Percentiles rank a stretch among this genome's conserved stretches.
Conservation (phyloP, 2,329 filamentous ascomycete genomes). For the Clonostachys byssicola region DNA sequence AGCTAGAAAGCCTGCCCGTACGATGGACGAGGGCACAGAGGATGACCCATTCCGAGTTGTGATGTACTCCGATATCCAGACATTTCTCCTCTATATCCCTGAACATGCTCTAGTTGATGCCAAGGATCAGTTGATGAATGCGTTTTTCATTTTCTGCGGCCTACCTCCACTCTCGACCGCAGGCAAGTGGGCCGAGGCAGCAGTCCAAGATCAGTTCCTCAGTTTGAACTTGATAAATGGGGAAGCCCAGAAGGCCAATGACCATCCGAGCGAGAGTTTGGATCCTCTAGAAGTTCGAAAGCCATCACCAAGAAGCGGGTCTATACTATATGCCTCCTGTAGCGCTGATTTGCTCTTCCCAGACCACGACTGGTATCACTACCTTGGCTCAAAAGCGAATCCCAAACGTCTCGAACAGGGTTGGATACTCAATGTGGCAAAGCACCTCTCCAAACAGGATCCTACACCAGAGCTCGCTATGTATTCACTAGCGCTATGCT, state of each 20-base stretch:
- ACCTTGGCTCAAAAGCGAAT: slow-evolving; percentile 19
- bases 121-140: slow-evolving; percentile 53
- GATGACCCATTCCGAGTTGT: slow-evolving; percentile 82
- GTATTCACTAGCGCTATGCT: slow-evolving; percentile 68
- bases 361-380: slow-evolving; percentile 36
- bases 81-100: slow-evolving; percentile 54
- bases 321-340: neutral
- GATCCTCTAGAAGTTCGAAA: neutral
- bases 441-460: slow-evolving; percentile 48
- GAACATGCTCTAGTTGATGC: slow-evolving; percentile 21
- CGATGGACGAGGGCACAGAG: slow-evolving; percentile 68
- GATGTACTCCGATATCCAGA: slow-evolving; percentile 71
- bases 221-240: no score
- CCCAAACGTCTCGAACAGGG: slow-evolving; percentile 24
- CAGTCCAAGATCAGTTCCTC: slow-evolving; percentile 22
- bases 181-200: slow-evolving; percentile 18
- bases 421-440: slow-evolving; percentile 51
- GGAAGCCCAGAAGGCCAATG: no score
- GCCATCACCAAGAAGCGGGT: neutral
- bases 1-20: slow-evolving; percentile 63
- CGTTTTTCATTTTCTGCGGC: slow-evolving; percentile 65
- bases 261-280: no score
- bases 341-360: slow-evolving; percentile 50
- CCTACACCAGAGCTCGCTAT: slow-evolving; percentile 44
- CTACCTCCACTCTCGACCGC: slow-evolving; percentile 46